Base-by-base conservation (phyloP, 2,329 filamentous ascomycete genomes). In the Nemania sp. region DNA sequence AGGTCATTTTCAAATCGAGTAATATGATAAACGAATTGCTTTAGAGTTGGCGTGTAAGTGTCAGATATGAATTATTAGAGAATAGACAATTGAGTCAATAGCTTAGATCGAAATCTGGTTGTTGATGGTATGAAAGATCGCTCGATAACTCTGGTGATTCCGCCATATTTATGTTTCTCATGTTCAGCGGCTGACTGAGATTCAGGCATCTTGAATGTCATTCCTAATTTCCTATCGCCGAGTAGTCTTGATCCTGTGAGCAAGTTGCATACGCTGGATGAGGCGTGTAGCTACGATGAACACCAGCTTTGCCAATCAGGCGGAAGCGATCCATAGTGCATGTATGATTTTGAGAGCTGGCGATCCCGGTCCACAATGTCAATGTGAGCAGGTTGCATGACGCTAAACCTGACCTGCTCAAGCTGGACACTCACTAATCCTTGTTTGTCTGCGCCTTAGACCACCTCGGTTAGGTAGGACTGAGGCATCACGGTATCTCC, bases 341-440 rank as follows among this genome's bases (percentile, higher is more conserved):
- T n/a, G n/a, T n/a, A n/a, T n/a, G n/a, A n/a, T n/a, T n/a, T n/a
- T n/a, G n/a, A n/a, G n/a, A 54, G 29, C 39, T 53, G 46, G 34
- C 50, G 46, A 50, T 40, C 57, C 51, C 52, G n/a, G 58, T 70
- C 71, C 72, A 69, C 69, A n/a, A 37, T 64, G 59, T 64, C 69
- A n/a, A 37, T 64, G 59, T 64, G 59, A 64, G 74, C 74, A 72
- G 69, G 60, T 59, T 75, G 74, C 75, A 77, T 75, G 64, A 69
- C 62, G 56, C 71, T 72, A 74, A 65, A 65, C 54, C 21, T 57
- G 66, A 65, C 54, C 21, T 57, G 3, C 42, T 47, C 17, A 20
- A 39, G 55, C 47, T 54, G 42, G 45, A 37, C 5, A 18, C 17
- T 29, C 18, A n/a, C 13, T 18, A 17, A 43, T 43, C 61, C 56